Evolutionary conservation across 345 rosid genomes (phyloP), one percentile per base, ranked within the genome.

Genomic region (Euphorbia lathyris): DNA sequence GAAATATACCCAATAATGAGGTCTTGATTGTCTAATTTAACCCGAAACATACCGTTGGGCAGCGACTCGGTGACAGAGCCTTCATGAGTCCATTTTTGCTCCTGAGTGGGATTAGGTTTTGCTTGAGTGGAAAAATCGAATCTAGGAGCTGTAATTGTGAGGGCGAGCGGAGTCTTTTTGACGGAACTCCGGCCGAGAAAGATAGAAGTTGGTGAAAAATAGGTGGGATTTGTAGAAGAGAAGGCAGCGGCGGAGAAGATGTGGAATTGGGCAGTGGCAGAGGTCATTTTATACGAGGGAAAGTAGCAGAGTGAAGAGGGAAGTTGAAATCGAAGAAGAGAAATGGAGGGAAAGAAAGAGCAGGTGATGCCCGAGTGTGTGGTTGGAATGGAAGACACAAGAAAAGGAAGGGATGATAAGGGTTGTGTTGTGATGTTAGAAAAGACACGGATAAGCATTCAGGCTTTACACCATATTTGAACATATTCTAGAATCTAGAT

Each of bases 1-100:
- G 97, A 91, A 57, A 88, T 86, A 43, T 94, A 91, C n/a, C 97
- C 98, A 19, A 94, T 84, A 65, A 94, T 78, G 65, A 85, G 67
- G 61, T 84, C 86, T 8, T 83, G 69, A 27, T 87, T 88, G 76
- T 87, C 94, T 64, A 90, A 71, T 62, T 72, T 79, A 0, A 90
- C 87, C 51, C 88, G 81, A 70, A 88, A 90, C 97, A 88, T 88
- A 3, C 93, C 90, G 53, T 86, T 86, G 29, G 90, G 82, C 1
- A 86, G 84, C 16, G 88, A 86, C 65, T 86, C 90, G 0, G 81
- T 80, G 64, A 86, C 69, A 14, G 77, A 78, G 29, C 90, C 90
- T 77, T 86, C 90, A 11, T 85, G 75, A 27, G 83, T 82, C 82
- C 82, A 85, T 58, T 85, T 85, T 75, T 85, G 79, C 65, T 81